Evolutionary conservation across 805 yeast genomes (phyloP).

Genomic region (Jamesozyma gamospora): DNA sequence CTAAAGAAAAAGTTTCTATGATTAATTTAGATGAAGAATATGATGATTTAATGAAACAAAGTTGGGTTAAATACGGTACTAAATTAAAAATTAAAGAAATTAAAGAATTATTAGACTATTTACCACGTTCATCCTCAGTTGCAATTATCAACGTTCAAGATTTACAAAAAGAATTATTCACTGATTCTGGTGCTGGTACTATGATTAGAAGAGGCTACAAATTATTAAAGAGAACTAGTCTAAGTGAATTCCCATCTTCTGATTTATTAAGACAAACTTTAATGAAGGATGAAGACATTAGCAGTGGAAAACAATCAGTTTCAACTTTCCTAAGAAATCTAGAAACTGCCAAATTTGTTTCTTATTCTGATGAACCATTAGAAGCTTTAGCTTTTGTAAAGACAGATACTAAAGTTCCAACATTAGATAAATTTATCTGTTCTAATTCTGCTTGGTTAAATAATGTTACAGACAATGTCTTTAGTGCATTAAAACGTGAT

Average conservation of each 20-base stretch:
- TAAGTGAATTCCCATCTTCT: slow-evolving; percentile 60
- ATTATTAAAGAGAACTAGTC: slow-evolving; percentile 58
- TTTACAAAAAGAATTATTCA: slow-evolving; percentile 91
- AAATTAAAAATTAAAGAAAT: slow-evolving; percentile 94
- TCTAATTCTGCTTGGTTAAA: slow-evolving; percentile 93
- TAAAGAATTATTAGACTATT: slow-evolving; percentile 82
- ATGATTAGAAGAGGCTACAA: slow-evolving; percentile 95
- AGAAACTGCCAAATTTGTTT: slow-evolving; percentile 52
- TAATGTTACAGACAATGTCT: slow-evolving; percentile 91
- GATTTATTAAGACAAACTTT: slow-evolving; percentile 71
- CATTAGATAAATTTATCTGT: slow-evolving; percentile 76
- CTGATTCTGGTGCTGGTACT: slow-evolving; percentile 99
- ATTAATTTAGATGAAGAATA: slow-evolving; percentile 96
- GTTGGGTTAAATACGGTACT: slow-evolving; percentile 99
- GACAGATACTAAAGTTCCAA: slow-evolving; percentile 45
- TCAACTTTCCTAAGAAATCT: slow-evolving; percentile 73
- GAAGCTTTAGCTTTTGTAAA: slow-evolving; percentile 86
- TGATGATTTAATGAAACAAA: slow-evolving; percentile 78
- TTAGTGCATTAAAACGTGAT: slow-evolving; percentile 70
- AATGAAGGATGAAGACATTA: slow-evolving; percentile 64
- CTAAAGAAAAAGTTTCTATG: slow-evolving; percentile 79
- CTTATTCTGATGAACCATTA: slow-evolving; percentile 91
- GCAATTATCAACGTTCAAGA: slow-evolving; percentile 94
- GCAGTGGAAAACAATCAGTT: slow-evolving; percentile 59
- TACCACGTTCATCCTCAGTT: slow-evolving; percentile 95